A percentile compares a stretch with the other conserved stretches of the same genome.
phyloP scores from a whole-genome alignment of 2,329 filamentous ascomycete genomes.

The Penicillium olsonii region DNA sequence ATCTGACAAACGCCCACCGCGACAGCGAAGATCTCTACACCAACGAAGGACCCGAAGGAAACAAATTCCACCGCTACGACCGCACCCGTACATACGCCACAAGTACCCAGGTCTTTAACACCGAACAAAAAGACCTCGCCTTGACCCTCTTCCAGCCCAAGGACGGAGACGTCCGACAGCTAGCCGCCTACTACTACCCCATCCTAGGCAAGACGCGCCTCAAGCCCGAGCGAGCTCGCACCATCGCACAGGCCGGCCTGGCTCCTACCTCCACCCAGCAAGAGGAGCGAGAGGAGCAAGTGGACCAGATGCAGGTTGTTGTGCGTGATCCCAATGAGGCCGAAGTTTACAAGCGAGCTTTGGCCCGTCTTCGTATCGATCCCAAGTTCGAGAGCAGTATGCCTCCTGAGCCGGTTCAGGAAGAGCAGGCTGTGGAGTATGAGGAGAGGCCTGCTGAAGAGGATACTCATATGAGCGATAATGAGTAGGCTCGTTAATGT shows the following conservation, averaged over 20 bases:
- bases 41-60: constrained; percentile 44
- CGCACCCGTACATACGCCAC: constrained; percentile 64
- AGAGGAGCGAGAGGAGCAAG: constrained; percentile 46
- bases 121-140: constrained; percentile 57
- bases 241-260: constrained; percentile 44
- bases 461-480: constrained; percentile 28
- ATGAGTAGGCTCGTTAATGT: constrained; percentile 10
- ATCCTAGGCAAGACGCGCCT: constrained; percentile 59
- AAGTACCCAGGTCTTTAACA: constrained; percentile 53
- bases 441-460: constrained; percentile 19
- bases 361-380: constrained; percentile 49
- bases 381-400: constrained; percentile 42
- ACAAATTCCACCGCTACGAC: constrained; percentile 55
- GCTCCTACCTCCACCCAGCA: constrained; percentile 38
- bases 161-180: constrained; percentile 40
- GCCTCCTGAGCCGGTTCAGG: constrained; percentile 26
- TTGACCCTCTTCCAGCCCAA: constrained; percentile 59
- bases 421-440: constrained; percentile 16
- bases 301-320: constrained; percentile 55
- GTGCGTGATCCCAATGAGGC: constrained; percentile 53
- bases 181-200: constrained; percentile 64
- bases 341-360: constrained; percentile 50
- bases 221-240: constrained; percentile 51
- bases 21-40: constrained; percentile 56
- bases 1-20: constrained; percentile 54